Conservation (phyloP, 2,329 filamentous ascomycete species). For the Xylaria polymorpha region DNA sequence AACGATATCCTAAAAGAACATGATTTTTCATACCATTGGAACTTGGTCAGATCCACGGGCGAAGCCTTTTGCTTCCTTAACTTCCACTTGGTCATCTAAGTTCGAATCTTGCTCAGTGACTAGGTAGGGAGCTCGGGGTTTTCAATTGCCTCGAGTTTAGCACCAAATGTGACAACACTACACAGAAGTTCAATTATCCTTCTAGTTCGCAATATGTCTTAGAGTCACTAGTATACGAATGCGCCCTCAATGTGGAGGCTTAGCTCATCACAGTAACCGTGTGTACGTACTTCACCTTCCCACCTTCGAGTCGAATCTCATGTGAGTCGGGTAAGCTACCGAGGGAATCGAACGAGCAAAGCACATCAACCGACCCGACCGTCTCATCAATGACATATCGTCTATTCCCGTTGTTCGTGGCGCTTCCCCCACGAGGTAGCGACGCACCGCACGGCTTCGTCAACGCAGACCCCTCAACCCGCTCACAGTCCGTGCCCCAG, state of each 20-base stretch:
- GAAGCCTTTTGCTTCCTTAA: background rate
- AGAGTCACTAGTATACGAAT: background rate
- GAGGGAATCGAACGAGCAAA: constrained; percentile 52
- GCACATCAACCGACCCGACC: constrained; percentile 51
- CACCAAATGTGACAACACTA: background rate
- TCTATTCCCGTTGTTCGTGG: constrained; percentile 49
- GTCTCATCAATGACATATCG: constrained; percentile 54
- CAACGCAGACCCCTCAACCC: constrained; percentile 51
- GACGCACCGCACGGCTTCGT: constrained; percentile 50
- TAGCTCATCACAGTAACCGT: constrained; percentile 48
- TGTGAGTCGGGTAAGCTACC: constrained; percentile 52
- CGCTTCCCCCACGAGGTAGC: constrained; percentile 49
- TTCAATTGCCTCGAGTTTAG: background rate
- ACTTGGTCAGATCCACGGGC: background rate
- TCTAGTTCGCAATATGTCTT: background rate
- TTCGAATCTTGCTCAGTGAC: no score
- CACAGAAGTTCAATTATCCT: background rate
- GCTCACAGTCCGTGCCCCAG: constrained; percentile 53
- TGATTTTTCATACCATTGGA: background rate
- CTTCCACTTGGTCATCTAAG: background rate
- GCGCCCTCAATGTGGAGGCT: background rate
- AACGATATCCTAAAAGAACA: constrained; percentile 15
- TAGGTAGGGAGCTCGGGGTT: background rate
- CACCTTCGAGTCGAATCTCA: constrained; percentile 50
- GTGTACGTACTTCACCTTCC: constrained; percentile 54